Percentiles rank a stretch among this genome's conserved stretches.
phyloP scores from a whole-genome alignment of 2,329 filamentous ascomycete genomes.

The Cryphonectria japonica region DNA sequence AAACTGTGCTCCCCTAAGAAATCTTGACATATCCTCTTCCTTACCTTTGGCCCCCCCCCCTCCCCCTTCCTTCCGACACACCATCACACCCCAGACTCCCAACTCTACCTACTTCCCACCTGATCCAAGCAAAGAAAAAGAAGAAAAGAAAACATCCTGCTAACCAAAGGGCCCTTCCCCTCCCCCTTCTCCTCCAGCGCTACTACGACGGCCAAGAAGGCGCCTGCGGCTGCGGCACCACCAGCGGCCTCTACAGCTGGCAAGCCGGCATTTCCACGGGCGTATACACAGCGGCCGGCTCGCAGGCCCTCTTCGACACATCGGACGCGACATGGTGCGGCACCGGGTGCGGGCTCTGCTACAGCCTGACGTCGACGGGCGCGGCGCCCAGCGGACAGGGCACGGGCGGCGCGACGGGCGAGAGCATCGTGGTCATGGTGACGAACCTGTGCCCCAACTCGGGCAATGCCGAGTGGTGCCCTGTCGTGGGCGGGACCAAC shows the following conservation, averaged over 20 bases:
- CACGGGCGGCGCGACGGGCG: conserved; percentile 32
- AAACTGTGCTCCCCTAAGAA: not conserved
- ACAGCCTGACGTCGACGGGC: conserved; percentile 36
- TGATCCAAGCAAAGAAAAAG: not conserved
- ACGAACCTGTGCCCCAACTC: conserved; percentile 43
- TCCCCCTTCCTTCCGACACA: no score
- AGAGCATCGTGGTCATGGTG: conserved; percentile 39
- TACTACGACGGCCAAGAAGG: conserved; percentile 27
- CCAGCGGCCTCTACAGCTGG: conserved; percentile 17
- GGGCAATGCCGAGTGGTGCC: conserved; percentile 43
- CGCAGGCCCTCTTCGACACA: conserved; percentile 34
- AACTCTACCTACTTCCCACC: not conserved
- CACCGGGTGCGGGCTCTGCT: conserved; percentile 37
- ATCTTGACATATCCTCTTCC: not conserved
- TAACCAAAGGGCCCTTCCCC: not conserved
- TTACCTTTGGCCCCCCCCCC: not conserved
- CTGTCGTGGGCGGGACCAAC: conserved; percentile 36
- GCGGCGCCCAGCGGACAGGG: conserved; percentile 31
- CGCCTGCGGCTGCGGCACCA: conserved; percentile 25
- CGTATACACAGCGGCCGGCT: conserved; percentile 29
- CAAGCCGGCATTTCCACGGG: conserved; percentile 16
- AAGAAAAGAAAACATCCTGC: not conserved
- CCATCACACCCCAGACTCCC: not conserved
- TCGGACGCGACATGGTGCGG: conserved; percentile 35
- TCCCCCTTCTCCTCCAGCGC: conserved; percentile 11